Base-by-base conservation (phyloP, 352 stramenopile genomes). In the Thalassiosira exigua region DNA sequence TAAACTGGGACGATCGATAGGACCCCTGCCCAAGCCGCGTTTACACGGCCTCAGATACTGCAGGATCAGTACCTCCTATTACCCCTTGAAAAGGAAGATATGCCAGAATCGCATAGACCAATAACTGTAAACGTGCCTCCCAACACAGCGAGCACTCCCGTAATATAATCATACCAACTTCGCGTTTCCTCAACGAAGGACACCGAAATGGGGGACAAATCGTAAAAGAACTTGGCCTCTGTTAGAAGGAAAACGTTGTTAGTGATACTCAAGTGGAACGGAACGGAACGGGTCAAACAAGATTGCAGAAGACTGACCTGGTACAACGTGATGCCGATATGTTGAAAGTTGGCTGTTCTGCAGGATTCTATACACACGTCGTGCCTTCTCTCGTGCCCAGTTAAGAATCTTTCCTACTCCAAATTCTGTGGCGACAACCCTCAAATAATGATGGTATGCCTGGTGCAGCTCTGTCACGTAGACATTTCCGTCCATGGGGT, bases 401-500 rank as follows among this genome's bases (percentile, higher is more conserved):
- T 14, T 5, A 9, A 19, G 50, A 24, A 4, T 21, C 61, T 71
- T 58, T 3, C 64, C 59, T 0, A 29, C 50, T 46, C 79, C 79
- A 74, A 91, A 89, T 17, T 96, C 84, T 56, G 96, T 98, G 12
- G 95, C 96, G 76, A 98, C 94, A 29, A 99, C 95, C 86, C 99
- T 99, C 78, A 98, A 96, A 90, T 99, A 99, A 89, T 99, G 97
- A 91, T 99, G 96, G 84, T 98, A 97, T 62, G 96, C 98, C 86
- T 98, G 91, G 79, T 98, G 97, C 62, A 96, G 92, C 77, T 96
- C 92, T 41, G 93, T 96, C 24, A 96, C 96, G 69, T 98, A 99
- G 3, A 95, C 85, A 75, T 97, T 93, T 41, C 96, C 96, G 78
- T 98, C 95, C 53, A 99, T 91, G 4, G 96, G 94, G 75, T 96